These are phyloP conservation scores for Ceratobasidium sp. DNA, from an alignment of 1,284 basidiomycete genomes.

Conservation along the genomic window DNA sequence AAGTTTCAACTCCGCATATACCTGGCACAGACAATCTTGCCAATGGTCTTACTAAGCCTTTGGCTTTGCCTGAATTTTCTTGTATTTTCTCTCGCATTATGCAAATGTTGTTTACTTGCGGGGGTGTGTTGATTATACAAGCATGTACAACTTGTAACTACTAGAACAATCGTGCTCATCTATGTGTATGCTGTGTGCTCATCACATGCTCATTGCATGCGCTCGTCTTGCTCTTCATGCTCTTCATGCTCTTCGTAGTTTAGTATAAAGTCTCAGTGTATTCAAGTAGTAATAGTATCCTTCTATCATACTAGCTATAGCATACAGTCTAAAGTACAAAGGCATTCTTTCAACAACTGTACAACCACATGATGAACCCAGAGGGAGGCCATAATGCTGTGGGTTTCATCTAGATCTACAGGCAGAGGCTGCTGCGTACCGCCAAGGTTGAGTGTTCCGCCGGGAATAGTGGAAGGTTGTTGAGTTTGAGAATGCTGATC, in stretches of 20 bases:
- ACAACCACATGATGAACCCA: slow-evolving; percentile 84
- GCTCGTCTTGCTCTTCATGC: too few relatives aligned
- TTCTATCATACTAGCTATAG: too few relatives aligned
- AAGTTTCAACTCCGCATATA: not conserved
- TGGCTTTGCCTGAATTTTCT: slow-evolving; percentile 35
- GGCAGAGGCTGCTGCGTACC: slow-evolving; percentile 59
- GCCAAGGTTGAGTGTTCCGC: slow-evolving; percentile 10
- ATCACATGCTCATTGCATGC: too few relatives aligned
- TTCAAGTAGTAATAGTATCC: too few relatives aligned
- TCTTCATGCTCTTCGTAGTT: too few relatives aligned
- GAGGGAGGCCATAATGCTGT: slow-evolving; percentile 83
- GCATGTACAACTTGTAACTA: not conserved
- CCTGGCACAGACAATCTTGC: slow-evolving; percentile 44
- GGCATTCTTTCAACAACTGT: too few relatives aligned
- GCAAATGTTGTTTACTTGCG: slow-evolving; percentile 3
- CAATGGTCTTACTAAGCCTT: slow-evolving; percentile 49
- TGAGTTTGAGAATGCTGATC: slow-evolving; percentile 25
- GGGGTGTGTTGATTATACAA: slow-evolving; percentile 3
- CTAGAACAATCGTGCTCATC: too few relatives aligned
- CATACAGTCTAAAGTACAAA: too few relatives aligned
- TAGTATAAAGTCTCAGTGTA: too few relatives aligned
- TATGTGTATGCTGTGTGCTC: too few relatives aligned
- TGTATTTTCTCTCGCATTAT: slow-evolving; percentile 8
- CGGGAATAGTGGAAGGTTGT: not conserved
- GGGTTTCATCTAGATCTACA: slow-evolving; percentile 78